These are phyloP conservation scores for Chaetomium olivaceum DNA, from an alignment of 2,329 filamentous ascomycete genomes.

Conservation along the genomic window DNA sequence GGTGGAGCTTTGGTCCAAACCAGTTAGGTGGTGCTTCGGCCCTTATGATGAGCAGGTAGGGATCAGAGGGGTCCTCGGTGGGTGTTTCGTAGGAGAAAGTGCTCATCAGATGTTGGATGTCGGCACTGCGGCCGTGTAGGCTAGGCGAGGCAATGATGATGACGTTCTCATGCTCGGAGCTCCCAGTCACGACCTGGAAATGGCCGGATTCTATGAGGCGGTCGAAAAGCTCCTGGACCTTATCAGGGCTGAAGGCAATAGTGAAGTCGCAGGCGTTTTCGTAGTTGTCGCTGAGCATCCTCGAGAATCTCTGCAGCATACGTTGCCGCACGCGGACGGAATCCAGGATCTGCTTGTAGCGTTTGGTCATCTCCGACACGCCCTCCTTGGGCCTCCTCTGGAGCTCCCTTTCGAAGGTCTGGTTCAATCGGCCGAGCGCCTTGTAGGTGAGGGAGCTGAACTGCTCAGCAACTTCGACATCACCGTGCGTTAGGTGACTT, in stretches of 20 bases:
- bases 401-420: constrained; percentile 89
- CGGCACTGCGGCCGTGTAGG: constrained; percentile 71
- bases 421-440: constrained; percentile 81
- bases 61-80: constrained; percentile 72
- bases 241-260: constrained; percentile 68
- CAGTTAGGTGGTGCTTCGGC: constrained; percentile 78
- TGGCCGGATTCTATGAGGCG: constrained; percentile 80
- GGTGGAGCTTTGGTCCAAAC: constrained; percentile 74
- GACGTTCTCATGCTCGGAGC: constrained; percentile 71
- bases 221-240: constrained; percentile 75
- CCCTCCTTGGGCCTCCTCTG: constrained; percentile 82
- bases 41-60: constrained; percentile 81
- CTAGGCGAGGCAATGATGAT: constrained; percentile 84
- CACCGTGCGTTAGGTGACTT: constrained; percentile 84
- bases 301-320: constrained; percentile 93
- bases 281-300: constrained; percentile 87
- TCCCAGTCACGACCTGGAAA: constrained; percentile 76
- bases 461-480: constrained; percentile 96
- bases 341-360: constrained; percentile 93
- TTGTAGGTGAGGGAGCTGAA: constrained; percentile 94
- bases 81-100: constrained; percentile 59
- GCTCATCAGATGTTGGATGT: constrained; percentile 82
- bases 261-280: constrained; percentile 97
- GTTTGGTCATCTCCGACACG: constrained; percentile 86
- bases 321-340: constrained; percentile 94